A percentile compares a stretch with the other conserved stretches of the same genome.
Conservation (phyloP, 1,284 basidiomycete species). For the Sanguinoderma infundibulare region DNA sequence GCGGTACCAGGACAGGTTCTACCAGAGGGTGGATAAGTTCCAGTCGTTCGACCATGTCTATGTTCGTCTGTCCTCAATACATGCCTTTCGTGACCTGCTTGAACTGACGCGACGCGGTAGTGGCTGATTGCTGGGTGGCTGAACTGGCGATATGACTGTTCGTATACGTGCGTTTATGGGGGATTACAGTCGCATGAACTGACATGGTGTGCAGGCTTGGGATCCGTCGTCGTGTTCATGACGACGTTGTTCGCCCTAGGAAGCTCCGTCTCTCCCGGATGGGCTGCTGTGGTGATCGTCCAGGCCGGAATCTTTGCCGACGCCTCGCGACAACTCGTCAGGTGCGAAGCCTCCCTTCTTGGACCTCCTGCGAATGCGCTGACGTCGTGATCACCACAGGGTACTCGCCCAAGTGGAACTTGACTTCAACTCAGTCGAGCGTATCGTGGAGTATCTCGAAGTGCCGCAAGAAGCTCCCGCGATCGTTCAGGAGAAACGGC, state of each 20-base stretch:
- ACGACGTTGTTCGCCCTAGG: slow-evolving; percentile 77
- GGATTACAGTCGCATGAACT: neutral
- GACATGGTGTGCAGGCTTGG: slow-evolving; percentile 53
- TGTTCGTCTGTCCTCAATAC: slow-evolving; percentile 43
- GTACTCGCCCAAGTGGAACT: slow-evolving; percentile 71
- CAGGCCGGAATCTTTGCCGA: slow-evolving; percentile 74
- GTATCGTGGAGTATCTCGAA: slow-evolving; percentile 81
- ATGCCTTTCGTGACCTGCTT: neutral
- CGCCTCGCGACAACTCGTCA: slow-evolving; percentile 70
- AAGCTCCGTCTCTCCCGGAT: slow-evolving; percentile 68
- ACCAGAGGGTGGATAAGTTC: slow-evolving; percentile 77
- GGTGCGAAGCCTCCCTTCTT: slow-evolving; percentile 36
- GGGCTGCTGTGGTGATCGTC: slow-evolving; percentile 81
- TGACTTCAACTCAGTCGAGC: slow-evolving; percentile 83
- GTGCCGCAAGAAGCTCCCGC: slow-evolving; percentile 83
- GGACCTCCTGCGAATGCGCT: neutral
- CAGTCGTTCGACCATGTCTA: slow-evolving; percentile 75
- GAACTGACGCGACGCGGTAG: slow-evolving; percentile 37
- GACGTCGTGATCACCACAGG: slow-evolving; percentile 33
- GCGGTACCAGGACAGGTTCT: slow-evolving; percentile 76
- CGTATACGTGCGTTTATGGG: slow-evolving; percentile 21
- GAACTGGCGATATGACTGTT: slow-evolving; percentile 75
- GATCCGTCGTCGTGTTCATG: slow-evolving; percentile 75
- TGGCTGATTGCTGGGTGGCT: slow-evolving; percentile 74
- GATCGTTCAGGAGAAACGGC: slow-evolving; percentile 53